These are phyloP conservation scores for Cudoniella acicularis DNA, from an alignment of 495 filamentous ascomycete species.

Conservation along the genomic window DNA sequence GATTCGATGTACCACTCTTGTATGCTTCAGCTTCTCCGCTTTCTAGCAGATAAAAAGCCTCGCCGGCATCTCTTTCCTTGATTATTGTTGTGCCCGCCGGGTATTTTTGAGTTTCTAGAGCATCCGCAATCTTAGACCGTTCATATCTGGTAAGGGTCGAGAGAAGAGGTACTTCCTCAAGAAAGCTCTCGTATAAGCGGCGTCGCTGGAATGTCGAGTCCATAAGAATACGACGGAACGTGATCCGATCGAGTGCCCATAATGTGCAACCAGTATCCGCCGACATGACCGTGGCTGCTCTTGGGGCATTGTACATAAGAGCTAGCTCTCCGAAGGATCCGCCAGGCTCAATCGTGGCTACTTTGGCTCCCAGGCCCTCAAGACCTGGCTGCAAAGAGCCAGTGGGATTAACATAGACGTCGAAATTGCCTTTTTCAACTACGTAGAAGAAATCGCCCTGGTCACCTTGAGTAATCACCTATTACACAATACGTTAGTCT, in stretches of 20 bases:
- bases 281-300: constrained; percentile 92
- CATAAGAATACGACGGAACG: constrained; percentile 97
- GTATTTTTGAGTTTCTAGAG: constrained; percentile 85
- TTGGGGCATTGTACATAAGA: constrained; percentile 97
- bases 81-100: constrained; percentile 80
- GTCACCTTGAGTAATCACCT: constrained; percentile 93
- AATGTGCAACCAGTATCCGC: constrained; percentile 74
- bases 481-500: constrained; percentile 8
- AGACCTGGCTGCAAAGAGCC: constrained; percentile 77
- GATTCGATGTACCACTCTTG: constrained; percentile 58
- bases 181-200: constrained; percentile 94
- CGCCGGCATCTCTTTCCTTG: constrained; percentile 83
- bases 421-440: constrained; percentile 86
- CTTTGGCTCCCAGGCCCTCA: constrained; percentile 80
- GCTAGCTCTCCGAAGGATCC: constrained; percentile 97
- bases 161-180: constrained; percentile 94
- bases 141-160: constrained; percentile 83
- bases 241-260: constrained; percentile 93
- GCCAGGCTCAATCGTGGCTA: constrained; percentile 78
- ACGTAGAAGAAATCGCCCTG: constrained; percentile 98
- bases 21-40: constrained; percentile 82
- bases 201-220: constrained; percentile 94
- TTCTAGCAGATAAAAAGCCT: constrained; percentile 91
- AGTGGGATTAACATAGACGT: constrained; percentile 82
- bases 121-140: constrained; percentile 94